Conservation (phyloP, 139 green algal genomes). For the Chlamydomonas urium region DNA sequence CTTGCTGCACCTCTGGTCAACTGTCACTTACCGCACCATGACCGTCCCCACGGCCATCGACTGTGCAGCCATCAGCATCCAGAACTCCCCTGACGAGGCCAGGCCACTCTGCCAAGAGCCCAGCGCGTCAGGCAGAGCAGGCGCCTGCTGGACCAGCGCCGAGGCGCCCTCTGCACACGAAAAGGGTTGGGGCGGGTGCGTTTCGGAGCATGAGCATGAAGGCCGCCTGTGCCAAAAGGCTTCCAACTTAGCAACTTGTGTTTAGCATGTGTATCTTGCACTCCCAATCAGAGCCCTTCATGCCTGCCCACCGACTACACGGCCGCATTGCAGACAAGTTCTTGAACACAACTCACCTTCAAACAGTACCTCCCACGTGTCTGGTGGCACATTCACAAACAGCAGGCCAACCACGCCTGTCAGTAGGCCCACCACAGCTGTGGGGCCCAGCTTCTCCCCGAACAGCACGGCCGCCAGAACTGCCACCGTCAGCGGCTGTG, state of each 20-base stretch:
- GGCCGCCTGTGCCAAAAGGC: background rate
- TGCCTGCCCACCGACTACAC: too few species aligned
- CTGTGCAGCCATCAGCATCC: slow-evolving; percentile 96
- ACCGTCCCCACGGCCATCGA: slow-evolving; percentile 95
- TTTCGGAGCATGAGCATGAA: background rate
- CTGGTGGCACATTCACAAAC: slow-evolving; percentile 81
- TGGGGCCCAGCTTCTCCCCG: slow-evolving; percentile 63
- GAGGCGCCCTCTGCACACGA: too few species aligned
- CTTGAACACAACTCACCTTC: background rate
- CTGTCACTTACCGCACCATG: slow-evolving; percentile 92
- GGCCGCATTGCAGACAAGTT: too few species aligned
- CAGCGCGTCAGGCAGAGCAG: too few species aligned
- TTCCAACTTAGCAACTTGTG: too few species aligned
- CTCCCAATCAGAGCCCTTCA: too few species aligned
- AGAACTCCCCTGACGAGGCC: slow-evolving; percentile 90
- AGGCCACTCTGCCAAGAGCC: too few species aligned
- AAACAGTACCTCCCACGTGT: slow-evolving; percentile 12
- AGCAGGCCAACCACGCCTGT: slow-evolving; percentile 83
- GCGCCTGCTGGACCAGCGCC: too few species aligned
- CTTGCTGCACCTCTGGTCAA: too few species aligned
- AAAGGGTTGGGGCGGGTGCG: background rate
- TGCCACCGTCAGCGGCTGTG: slow-evolving; percentile 59
- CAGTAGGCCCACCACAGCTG: slow-evolving; percentile 53
- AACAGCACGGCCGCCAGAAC: slow-evolving; percentile 89
- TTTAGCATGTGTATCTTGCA: too few species aligned